Percentiles rank a stretch among this genome's conserved stretches.
phyloP scores from a whole-genome alignment of 805 yeast species.

The Candida orba region DNA sequence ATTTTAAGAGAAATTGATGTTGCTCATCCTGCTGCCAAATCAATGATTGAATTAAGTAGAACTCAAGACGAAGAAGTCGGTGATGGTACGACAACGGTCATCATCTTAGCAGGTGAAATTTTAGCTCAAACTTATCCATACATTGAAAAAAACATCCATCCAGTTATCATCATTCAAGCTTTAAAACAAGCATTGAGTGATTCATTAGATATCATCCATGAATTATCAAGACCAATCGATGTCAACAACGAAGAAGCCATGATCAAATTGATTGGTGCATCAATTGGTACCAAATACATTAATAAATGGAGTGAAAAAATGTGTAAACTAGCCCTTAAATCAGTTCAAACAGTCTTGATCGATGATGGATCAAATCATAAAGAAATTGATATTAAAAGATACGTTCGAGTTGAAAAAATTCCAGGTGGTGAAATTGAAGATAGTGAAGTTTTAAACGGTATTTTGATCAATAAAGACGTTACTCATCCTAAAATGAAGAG shows the following conservation, averaged over 20 bases:
- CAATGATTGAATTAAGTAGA: slow-evolving; percentile 94
- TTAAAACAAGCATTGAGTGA: slow-evolving; percentile 85
- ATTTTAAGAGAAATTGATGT: slow-evolving; percentile 94
- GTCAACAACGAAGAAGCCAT: slow-evolving; percentile 76
- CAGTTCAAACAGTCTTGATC: slow-evolving; percentile 76
- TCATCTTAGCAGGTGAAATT: slow-evolving; percentile 94
- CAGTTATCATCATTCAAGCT: slow-evolving; percentile 92
- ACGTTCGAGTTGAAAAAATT: slow-evolving; percentile 87
- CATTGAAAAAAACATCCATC: slow-evolving; percentile 92
- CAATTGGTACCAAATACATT: slow-evolving; percentile 94
- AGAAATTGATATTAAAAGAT: slow-evolving; percentile 90
- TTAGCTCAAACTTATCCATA: slow-evolving; percentile 93
- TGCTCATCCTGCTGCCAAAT: slow-evolving; percentile 98
- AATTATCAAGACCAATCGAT: slow-evolving; percentile 80
- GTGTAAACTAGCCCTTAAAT: slow-evolving; percentile 82
- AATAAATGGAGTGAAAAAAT: slow-evolving; percentile 84
- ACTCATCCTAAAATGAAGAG: slow-evolving; percentile 99
- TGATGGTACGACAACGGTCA: slow-evolving; percentile 97
- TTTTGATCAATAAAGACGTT: slow-evolving; percentile 90
- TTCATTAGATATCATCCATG: slow-evolving; percentile 81
- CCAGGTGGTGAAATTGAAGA: slow-evolving; percentile 98
- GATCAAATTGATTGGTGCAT: slow-evolving; percentile 78
- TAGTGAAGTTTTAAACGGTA: slow-evolving; percentile 82
- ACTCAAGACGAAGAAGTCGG: slow-evolving; percentile 99
- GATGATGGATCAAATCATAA: slow-evolving; percentile 49